Evolutionary conservation across 1,139 yeast species (phyloP), one percentile per base, ranked within the genome.

Genomic region (Suzukiozyma palmioleophila): DNA sequence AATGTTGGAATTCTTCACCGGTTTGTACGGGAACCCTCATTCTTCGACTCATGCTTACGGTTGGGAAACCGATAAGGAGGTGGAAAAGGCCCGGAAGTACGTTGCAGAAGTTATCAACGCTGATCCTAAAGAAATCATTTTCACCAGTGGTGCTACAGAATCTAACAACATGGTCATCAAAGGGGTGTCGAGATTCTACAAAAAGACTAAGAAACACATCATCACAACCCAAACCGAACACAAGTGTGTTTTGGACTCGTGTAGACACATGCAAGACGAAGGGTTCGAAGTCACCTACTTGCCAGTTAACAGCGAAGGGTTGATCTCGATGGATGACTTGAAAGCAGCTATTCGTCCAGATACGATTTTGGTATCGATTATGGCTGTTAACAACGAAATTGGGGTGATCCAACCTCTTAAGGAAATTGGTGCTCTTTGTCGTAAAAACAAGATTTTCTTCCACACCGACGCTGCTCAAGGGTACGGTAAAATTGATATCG

Each of bases 401-500:
- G 99, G 99, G 41, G 97, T 94, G 32, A 81, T 90, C 56, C 99
- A 92, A 67, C 98, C 97, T 5, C 70, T 92, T 44, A 94, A 87
- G 55, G 96, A 89, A 62, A 94, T 92, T 54, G 99, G 99, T 38
- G 66, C 73, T 45, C 74, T 92, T 45, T 92, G 99, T 66, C 79
- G 92, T 51, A 77, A 79, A 51, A 73, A 87, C 59, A 92, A 94
- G 69, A 83, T 92, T 31, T 92, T 89, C 57, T 92, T 94, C 82
- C 99, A 92, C 65, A 84, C 97, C n/a, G 99, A 92, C 60, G 95
- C 86, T 42, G 98, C 99, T 14, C 99, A 92, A 66, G 98, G 96
- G 3, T 87, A 80, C 57, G 99, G 99, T 48, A 94, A 94, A 64
- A 78, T 94, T 41, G 88, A 89, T 38, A 68, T 92, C 42, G 97